Percentiles rank a stretch among this genome's conserved stretches.
phyloP scores from a whole-genome alignment of 352 stramenopile genomes.

The Lagenidium giganteum region DNA sequence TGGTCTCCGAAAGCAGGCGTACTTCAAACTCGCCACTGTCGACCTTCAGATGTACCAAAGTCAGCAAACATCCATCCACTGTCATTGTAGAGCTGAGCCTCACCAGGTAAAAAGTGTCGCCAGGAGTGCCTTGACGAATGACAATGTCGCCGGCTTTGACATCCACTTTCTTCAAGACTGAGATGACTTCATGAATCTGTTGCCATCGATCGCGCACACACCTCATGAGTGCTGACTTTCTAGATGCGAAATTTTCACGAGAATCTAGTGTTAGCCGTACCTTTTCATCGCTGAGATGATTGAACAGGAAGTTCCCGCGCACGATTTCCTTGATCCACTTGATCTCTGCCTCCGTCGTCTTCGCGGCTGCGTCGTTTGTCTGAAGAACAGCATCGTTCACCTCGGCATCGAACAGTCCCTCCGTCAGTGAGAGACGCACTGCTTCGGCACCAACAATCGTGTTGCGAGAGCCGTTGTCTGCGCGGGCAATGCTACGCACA shows the following conservation, averaged over 20 bases:
- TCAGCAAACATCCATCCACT: neutral
- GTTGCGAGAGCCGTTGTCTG: conserved; percentile 59
- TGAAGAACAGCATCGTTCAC: neutral
- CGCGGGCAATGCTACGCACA: conserved; percentile 57
- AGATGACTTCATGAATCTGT: conserved; percentile 84
- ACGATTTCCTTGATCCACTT: conserved; percentile 86
- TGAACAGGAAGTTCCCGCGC: conserved; percentile 91
- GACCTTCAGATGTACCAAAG: conserved; percentile 23
- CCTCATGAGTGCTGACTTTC: too few species aligned
- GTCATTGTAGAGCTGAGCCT: neutral
- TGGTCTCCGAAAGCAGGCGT: conserved; percentile 39
- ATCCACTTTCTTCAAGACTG: conserved; percentile 76
- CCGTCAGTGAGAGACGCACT: conserved; percentile 71
- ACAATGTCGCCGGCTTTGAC: conserved; percentile 86
- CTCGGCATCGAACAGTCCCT: conserved; percentile 27
- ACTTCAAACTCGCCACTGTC: conserved; percentile 79
- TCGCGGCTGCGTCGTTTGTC: conserved; percentile 25
- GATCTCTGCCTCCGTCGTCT: conserved; percentile 77
- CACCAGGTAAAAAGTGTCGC: conserved; percentile 93
- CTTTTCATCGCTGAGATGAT: conserved; percentile 87
- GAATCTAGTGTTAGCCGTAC: conserved; percentile 16
- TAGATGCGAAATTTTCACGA: too few species aligned
- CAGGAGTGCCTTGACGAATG: conserved; percentile 89
- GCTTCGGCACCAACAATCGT: conserved; percentile 85
- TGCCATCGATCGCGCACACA: too few species aligned